Conservation (phyloP, 768 basidiomycete species). For the Hemileccinum rubropunctum region DNA sequence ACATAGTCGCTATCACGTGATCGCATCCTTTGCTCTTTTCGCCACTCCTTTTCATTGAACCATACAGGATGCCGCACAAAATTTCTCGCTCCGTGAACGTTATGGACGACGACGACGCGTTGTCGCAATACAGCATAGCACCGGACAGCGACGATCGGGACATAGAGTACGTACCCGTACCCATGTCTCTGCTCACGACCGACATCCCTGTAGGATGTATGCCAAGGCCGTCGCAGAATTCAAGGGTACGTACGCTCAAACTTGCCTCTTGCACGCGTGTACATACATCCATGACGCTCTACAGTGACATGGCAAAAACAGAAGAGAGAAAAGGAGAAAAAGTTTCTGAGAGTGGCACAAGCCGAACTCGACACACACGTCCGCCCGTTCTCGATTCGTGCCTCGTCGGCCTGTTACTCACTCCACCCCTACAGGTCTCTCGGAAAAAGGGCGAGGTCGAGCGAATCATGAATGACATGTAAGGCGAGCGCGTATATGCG, state of each 20-base stretch:
- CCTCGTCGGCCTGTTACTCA: background rate
- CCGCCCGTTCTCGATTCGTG: background rate
- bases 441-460: conserved; percentile 20
- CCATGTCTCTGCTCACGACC: background rate
- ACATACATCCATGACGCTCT: background rate
- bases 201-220: conserved; percentile 18
- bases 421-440: conserved; percentile 13
- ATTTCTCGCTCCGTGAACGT: conserved; percentile 7
- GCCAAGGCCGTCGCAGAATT: conserved; percentile 32
- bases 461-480: conserved; percentile 24
- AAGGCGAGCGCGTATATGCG: conserved; percentile 13
- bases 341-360: conserved; percentile 19
- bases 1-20: conserved; percentile 19
- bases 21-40: background rate
- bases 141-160: conserved; percentile 27
- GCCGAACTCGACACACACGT: conserved; percentile 29
- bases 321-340: conserved; percentile 23
- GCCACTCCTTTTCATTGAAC: background rate
- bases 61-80: conserved; percentile 13
- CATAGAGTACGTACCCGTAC: conserved; percentile 20
- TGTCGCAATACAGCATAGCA: conserved; percentile 17
- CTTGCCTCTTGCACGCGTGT: background rate
- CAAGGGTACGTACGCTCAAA: conserved; percentile 21
- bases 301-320: conserved; percentile 34
- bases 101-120: conserved; percentile 11